phyloP scores from a whole-genome alignment of 305 asterid species.

The Fraxinus latifolia region DNA sequence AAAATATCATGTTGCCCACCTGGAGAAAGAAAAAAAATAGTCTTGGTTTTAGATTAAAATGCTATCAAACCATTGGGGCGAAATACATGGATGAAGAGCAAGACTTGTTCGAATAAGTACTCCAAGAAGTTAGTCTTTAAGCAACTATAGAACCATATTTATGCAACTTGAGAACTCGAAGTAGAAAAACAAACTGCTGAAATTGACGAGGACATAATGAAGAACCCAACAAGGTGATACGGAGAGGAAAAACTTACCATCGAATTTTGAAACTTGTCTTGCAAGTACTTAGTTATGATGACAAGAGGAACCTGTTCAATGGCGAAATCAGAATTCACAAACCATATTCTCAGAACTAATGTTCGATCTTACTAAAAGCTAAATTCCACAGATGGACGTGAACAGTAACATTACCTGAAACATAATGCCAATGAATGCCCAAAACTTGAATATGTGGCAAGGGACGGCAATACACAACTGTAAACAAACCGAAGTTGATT shows the following conservation, averaged over 20 bases:
- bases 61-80: not conserved
- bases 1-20: conserved; percentile 97
- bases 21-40: conserved; percentile 19
- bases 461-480: conserved; percentile 96
- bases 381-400: not conserved
- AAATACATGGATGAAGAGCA: not conserved
- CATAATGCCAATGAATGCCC: conserved; percentile 95
- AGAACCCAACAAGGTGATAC: not conserved
- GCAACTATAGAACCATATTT: not conserved
- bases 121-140: not conserved
- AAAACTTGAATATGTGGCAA: conserved; percentile 88
- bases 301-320: conserved; percentile 80
- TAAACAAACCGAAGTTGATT: conserved; percentile 23
- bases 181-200: not conserved
- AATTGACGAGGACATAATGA: not conserved
- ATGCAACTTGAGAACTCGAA: not conserved
- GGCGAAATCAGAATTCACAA: not conserved
- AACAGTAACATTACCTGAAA: conserved; percentile 58
- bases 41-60: not conserved
- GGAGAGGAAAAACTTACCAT: conserved; percentile 50
- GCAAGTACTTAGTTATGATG: conserved; percentile 72
- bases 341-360: not conserved
- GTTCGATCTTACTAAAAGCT: not conserved
- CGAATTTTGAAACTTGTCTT: conserved; percentile 75
- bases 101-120: not conserved